Conservation (phyloP, 768 basidiomycete species). For the Collybia sordida region DNA sequence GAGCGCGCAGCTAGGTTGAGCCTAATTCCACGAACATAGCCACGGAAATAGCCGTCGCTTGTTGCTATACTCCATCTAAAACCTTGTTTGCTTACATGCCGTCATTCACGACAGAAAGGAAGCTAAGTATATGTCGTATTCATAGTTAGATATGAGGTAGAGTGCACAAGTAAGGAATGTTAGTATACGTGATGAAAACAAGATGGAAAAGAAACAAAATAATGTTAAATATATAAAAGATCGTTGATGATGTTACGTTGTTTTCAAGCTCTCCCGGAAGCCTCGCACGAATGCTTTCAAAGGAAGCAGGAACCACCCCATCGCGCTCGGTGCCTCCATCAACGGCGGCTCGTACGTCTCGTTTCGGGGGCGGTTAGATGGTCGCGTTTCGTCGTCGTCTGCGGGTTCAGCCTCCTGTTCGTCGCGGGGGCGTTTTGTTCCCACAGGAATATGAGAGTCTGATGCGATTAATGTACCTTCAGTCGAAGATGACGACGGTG, state of each 20-base stretch:
- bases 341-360: conserved; percentile 43
- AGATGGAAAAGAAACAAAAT: background rate
- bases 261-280: conserved; percentile 58
- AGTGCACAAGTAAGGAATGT: too few species aligned
- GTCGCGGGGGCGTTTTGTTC: conserved; percentile 47
- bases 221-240: conserved; percentile 2
- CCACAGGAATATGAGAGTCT: conserved; percentile 22
- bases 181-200: background rate
- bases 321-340: conserved; percentile 42
- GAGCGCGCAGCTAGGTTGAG: too few species aligned
- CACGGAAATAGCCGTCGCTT: too few species aligned
- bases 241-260: conserved; percentile 12
- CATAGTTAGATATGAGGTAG: too few species aligned
- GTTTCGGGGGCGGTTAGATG: conserved; percentile 51
- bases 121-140: too few species aligned
- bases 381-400: conserved; percentile 38
- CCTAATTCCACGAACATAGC: too few species aligned
- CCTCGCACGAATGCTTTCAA: conserved; percentile 66
- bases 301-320: conserved; percentile 64
- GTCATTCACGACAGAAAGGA: too few species aligned
- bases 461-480: conserved; percentile 34
- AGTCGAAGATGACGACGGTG: conserved; percentile 31
- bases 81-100: too few species aligned
- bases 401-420: conserved; percentile 17
- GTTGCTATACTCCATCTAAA: too few species aligned